These are phyloP conservation scores for Fragaria nilgerrensis DNA, from an alignment of 306 rosid genomes.

Conservation along the genomic window DNA sequence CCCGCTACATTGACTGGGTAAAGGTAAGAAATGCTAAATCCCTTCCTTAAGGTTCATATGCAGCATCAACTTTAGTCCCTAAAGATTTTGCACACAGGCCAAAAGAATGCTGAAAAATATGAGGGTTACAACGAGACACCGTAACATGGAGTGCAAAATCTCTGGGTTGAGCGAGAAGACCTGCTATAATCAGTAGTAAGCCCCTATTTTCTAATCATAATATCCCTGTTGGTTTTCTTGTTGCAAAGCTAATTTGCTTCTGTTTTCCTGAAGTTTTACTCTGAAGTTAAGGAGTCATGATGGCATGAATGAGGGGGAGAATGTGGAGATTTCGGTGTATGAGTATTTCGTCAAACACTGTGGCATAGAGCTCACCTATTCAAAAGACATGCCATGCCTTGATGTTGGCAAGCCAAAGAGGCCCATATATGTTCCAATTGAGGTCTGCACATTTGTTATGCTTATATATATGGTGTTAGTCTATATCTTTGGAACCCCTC, in stretches of 20 bases:
- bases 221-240: conserved; percentile 6
- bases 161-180: conserved; percentile 83
- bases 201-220: conserved; percentile 18
- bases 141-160: conserved; percentile 63
- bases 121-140: conserved; percentile 61
- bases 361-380: conserved; percentile 56
- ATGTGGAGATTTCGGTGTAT: conserved; percentile 58
- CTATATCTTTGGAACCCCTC: conserved; percentile 18
- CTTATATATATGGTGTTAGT: conserved; percentile 5
- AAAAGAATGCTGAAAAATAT: conserved; percentile 73
- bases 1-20: conserved; percentile 70
- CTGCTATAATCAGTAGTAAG: conserved; percentile 77
- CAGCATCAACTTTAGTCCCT: not conserved
- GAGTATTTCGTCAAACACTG: conserved; percentile 62
- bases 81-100: conserved; percentile 46
- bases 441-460: conserved; percentile 46
- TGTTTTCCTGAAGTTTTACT: conserved; percentile 52
- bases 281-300: conserved; percentile 56
- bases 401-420: conserved; percentile 84
- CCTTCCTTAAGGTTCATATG: not conserved
- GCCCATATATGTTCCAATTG: conserved; percentile 75
- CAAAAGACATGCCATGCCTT: conserved; percentile 77
- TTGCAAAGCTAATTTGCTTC: not conserved
- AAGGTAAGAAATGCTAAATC: conserved; percentile 48
- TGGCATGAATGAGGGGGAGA: conserved; percentile 36